These are phyloP conservation scores for Kwoniella shandongensis DNA, from an alignment of 768 basidiomycete species.

Conservation along the genomic window DNA sequence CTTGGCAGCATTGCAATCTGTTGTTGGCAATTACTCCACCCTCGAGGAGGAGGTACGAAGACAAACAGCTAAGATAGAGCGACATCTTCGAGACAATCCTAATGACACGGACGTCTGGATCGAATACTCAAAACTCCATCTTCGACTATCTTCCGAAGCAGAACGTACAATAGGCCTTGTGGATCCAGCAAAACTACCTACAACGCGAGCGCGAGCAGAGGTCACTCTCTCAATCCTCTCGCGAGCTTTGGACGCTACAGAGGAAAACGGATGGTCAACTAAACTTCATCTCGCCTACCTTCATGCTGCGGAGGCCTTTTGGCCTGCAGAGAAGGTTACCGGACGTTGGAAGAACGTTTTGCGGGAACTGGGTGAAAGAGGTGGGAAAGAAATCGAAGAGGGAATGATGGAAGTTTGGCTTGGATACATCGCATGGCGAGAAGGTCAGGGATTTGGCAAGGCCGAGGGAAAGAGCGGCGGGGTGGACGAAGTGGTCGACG, in stretches of 20 bases:
- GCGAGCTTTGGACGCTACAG: constrained; percentile 43
- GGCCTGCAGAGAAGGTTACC: constrained; percentile 44
- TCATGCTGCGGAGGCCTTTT: constrained; percentile 48
- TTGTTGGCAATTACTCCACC: constrained; percentile 16
- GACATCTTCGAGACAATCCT: constrained; percentile 37
- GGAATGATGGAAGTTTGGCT: constrained; percentile 49
- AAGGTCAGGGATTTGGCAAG: constrained; percentile 44
- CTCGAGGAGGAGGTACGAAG: constrained; percentile 20
- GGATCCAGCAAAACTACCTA: constrained; percentile 20
- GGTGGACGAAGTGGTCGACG: constrained; percentile 50
- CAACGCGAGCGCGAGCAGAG: constrained; percentile 35
- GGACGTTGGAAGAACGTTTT: constrained; percentile 50
- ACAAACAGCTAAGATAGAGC: constrained; percentile 28
- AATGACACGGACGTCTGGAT: constrained; percentile 48
- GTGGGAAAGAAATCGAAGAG: constrained; percentile 21
- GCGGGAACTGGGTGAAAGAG: constrained; percentile 16
- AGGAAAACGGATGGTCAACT: constrained; percentile 31
- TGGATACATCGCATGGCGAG: constrained; percentile 52
- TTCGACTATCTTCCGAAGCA: constrained; percentile 35
- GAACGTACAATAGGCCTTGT: constrained; percentile 2
- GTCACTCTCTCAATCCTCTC: constrained; percentile 53
- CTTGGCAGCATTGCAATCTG: constrained; percentile 1
- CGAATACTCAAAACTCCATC: constrained; percentile 39
- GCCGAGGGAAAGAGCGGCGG: constrained; percentile 32
- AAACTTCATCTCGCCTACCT: constrained; percentile 52